Evolutionary conservation across 164 flowering plant genomes (phyloP).

Genomic region (Stephania yunnanensis): DNA sequence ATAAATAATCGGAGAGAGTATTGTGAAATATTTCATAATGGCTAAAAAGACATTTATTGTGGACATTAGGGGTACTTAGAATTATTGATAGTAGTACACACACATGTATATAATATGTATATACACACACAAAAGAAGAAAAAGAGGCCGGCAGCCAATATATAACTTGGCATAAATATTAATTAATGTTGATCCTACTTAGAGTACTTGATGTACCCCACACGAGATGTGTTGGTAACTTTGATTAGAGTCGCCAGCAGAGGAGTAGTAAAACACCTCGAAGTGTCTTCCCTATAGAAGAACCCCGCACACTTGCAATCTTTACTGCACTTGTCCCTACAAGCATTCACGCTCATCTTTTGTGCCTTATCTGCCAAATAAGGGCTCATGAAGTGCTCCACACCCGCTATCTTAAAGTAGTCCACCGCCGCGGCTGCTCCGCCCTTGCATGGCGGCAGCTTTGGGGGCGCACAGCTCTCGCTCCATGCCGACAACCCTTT

Average conservation of each 20-base stretch:
- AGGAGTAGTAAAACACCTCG: conserved; percentile 34
- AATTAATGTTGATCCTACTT: not conserved
- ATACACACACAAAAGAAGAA: too few relatives aligned
- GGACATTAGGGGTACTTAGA: too few relatives aligned
- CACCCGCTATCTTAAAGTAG: conserved; percentile 38
- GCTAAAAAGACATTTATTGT: too few relatives aligned
- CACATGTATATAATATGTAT: too few relatives aligned
- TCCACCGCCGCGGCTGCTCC: conserved; percentile 7
- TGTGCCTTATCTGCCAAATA: conserved; percentile 21
- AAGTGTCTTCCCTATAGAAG: conserved; percentile 29
- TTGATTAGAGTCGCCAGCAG: conserved; percentile 27
- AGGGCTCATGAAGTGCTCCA: conserved; percentile 31
- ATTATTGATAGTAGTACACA: too few relatives aligned
- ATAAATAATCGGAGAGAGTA: too few relatives aligned
- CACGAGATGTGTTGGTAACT: conserved; percentile 22
- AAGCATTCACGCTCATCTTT: conserved; percentile 19
- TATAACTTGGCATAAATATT: too few relatives aligned
- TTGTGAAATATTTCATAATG: too few relatives aligned
- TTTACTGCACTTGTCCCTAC: conserved; percentile 28
- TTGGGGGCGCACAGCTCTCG: conserved; percentile 24
- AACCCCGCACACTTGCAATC: conserved; percentile 50
- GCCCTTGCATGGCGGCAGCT: conserved; percentile 20
- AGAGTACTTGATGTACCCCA: conserved; percentile 31
- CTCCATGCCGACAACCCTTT: conserved; percentile 34
- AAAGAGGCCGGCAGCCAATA: too few relatives aligned